phyloP scores from a whole-genome alignment of 352 stramenopile genomes.

The Globisporangium spiculum region DNA sequence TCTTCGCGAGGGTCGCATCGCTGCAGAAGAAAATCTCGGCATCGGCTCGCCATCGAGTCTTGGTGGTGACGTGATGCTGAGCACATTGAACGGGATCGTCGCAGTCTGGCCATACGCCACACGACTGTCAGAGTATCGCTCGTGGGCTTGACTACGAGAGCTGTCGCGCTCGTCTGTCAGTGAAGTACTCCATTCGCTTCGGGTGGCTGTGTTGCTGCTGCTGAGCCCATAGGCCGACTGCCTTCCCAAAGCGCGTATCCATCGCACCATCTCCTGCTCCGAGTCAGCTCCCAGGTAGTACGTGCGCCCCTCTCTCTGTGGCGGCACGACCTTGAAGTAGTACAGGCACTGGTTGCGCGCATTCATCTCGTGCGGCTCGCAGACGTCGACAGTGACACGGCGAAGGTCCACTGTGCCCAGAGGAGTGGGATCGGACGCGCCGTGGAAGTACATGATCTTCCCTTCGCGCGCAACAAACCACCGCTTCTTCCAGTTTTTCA shows the following conservation, averaged over 20 bases:
- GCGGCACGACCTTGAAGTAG: slow-evolving; percentile 72
- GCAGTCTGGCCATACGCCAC: slow-evolving; percentile 17
- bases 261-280: slow-evolving; percentile 65
- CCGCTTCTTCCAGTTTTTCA: slow-evolving; percentile 84
- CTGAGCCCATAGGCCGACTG: slow-evolving; percentile 37
- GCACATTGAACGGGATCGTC: slow-evolving; percentile 3
- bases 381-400: slow-evolving; percentile 56
- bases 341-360: slow-evolving; percentile 53
- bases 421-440: slow-evolving; percentile 58
- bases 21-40: slow-evolving; percentile 3
- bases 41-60: neutral
- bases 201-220: neutral
- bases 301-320: slow-evolving; percentile 49
- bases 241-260: slow-evolving; percentile 55
- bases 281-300: slow-evolving; percentile 75
- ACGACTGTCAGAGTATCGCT: slow-evolving; percentile 23
- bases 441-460: slow-evolving; percentile 78
- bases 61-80: slow-evolving; percentile 9
- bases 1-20: neutral
- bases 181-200: slow-evolving; percentile 5
- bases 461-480: slow-evolving; percentile 82
- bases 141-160: slow-evolving; percentile 1
- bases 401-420: slow-evolving; percentile 65
- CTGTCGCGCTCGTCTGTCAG: neutral
- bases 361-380: slow-evolving; percentile 53